phyloP scores from a whole-genome alignment of 202 grass and related monocot species.

The Schoenoplectus triqueter region DNA sequence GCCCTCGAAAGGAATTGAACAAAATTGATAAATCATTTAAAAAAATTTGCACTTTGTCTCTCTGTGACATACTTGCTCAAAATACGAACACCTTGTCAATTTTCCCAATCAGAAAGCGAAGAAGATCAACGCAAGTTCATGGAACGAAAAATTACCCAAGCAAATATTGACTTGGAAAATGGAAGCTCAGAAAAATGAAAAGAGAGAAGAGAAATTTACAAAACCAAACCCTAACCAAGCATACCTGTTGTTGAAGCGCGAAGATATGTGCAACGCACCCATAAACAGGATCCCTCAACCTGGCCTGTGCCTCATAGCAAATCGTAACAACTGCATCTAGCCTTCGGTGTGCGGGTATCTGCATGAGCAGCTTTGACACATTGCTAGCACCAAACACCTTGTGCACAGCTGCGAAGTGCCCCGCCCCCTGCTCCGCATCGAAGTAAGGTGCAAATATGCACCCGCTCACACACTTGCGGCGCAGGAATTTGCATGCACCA shows the following conservation, averaged over 20 bases:
- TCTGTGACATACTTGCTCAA: neutral
- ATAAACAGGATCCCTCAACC: constrained; percentile 92
- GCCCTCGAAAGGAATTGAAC: neutral
- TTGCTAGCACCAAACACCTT: constrained; percentile 99
- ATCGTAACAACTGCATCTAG: constrained; percentile 97
- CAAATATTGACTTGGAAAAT: neutral
- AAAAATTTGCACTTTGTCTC: neutral
- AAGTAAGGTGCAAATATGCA: constrained; percentile 99
- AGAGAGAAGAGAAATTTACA: neutral
- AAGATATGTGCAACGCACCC: constrained; percentile 98
- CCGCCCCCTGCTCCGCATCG: constrained; percentile 94
- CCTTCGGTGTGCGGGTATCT: constrained; percentile 85
- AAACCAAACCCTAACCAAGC: neutral
- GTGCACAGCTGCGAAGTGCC: constrained; percentile 96
- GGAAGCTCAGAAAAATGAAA: neutral
- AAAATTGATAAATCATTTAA: constrained; percentile 18
- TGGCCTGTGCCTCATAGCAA: constrained; percentile 91
- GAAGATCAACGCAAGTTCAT: neutral
- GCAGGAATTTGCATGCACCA: constrained; percentile 95
- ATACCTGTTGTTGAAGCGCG: constrained; percentile 88
- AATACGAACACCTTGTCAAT: constrained; percentile 3
- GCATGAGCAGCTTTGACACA: constrained; percentile 95
- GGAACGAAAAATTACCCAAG: neutral
- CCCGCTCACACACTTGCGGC: constrained; percentile 91
- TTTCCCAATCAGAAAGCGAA: neutral